Percentiles rank a stretch among this genome's conserved stretches.
Evolutionary conservation across 495 filamentous ascomycete species (phyloP).

Genomic region (Penicillium dipodomyicola): DNA sequence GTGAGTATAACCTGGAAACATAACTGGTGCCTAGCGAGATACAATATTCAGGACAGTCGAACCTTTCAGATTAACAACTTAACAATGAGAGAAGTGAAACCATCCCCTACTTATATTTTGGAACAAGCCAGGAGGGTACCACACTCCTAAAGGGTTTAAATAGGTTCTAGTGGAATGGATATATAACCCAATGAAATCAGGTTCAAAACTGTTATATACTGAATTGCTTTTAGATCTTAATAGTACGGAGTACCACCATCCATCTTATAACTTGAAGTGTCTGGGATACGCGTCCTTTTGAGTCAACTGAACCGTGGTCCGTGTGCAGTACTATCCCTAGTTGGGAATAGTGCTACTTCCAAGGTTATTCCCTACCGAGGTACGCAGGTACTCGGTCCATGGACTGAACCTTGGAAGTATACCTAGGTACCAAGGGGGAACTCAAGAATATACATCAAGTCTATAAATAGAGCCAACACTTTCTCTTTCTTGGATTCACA

Average conservation of each 20-base stretch:
- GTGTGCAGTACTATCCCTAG: background rate
- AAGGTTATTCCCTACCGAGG: no score
- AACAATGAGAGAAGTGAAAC: background rate
- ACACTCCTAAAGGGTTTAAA: background rate
- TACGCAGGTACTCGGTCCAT: no score
- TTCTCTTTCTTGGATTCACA: no score
- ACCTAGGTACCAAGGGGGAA: no score
- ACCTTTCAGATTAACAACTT: background rate
- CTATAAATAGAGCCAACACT: no score
- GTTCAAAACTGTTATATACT: background rate
- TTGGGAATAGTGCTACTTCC: background rate
- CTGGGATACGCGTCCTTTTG: background rate
- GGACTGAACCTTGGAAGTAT: no score
- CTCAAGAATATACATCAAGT: no score
- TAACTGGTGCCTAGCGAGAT: background rate
- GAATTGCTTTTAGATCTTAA: background rate
- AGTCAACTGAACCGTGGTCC: background rate
- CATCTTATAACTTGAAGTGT: no score
- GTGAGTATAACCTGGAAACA: background rate
- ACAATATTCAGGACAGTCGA: background rate
- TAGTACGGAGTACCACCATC: no score
- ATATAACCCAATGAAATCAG: background rate
- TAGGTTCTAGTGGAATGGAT: background rate
- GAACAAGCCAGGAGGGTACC: background rate
- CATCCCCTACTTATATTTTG: slow-evolving; percentile 2